phyloP scores from a whole-genome alignment of 495 filamentous ascomycete species.

The Neurospora sp. region DNA sequence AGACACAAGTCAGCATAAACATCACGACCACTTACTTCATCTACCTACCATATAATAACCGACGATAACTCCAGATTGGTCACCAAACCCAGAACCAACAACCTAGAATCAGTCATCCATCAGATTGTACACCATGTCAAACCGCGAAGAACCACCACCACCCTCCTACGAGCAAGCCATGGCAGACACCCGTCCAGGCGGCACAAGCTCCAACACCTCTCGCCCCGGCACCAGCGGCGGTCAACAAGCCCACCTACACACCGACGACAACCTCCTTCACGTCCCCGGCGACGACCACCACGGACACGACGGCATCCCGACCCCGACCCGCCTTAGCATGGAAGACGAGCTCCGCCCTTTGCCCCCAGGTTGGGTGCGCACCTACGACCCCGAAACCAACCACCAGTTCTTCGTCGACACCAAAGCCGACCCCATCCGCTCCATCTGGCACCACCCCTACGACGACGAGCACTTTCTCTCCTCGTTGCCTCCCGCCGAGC shows the following conservation, averaged over 20 bases:
- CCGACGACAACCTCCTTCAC: slow-evolving; percentile 1
- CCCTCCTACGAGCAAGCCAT: slow-evolving; percentile 13
- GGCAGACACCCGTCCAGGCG: background rate
- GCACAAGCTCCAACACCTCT: background rate
- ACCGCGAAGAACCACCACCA: slow-evolving; percentile 3
- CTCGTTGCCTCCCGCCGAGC: slow-evolving; percentile 4
- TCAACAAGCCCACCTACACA: background rate
- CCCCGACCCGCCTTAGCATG: slow-evolving; percentile 18
- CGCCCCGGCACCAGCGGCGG: background rate
- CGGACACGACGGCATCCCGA: slow-evolving; percentile 15
- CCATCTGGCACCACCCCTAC: slow-evolving; percentile 25
- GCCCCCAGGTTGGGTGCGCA: slow-evolving; percentile 18
- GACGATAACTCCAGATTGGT: background rate
- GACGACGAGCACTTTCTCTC: slow-evolving; percentile 17
- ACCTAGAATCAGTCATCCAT: background rate
- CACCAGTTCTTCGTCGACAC: slow-evolving; percentile 29
- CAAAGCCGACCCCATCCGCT: slow-evolving; percentile 10
- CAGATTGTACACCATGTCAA: slow-evolving; percentile 1
- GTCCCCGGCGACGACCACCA: background rate
- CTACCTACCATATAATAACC: background rate
- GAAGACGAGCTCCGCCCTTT: slow-evolving; percentile 23
- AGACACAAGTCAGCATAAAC: background rate
- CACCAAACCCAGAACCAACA: background rate
- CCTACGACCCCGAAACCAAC: slow-evolving; percentile 16
- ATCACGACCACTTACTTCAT: background rate